Percentiles rank a stretch among this genome's conserved stretches.
Evolutionary conservation across 345 rosid species (phyloP).

Genomic region (Eucalyptus globulus): DNA sequence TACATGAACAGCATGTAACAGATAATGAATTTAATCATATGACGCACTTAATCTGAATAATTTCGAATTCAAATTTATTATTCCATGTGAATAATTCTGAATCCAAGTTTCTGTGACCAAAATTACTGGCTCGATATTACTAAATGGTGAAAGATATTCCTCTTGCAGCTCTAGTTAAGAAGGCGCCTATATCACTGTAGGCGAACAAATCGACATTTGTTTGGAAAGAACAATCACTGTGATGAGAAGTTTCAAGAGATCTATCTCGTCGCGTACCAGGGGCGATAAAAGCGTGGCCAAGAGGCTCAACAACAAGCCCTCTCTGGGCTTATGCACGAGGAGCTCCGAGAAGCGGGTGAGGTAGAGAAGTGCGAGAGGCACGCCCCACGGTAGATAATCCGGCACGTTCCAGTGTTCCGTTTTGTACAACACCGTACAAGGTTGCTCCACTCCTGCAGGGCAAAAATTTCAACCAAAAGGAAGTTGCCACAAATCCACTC

Average conservation of each 20-base stretch:
- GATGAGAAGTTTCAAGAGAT: neutral
- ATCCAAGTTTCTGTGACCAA: neutral
- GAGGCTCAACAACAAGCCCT: constrained; percentile 14
- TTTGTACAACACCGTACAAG: constrained; percentile 23
- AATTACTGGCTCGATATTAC: neutral
- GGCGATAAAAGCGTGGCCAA: constrained; percentile 28
- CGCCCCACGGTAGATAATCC: constrained; percentile 29
- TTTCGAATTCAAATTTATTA: neutral
- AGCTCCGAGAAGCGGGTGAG: constrained; percentile 36
- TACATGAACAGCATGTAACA: neutral
- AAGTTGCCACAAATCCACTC: neutral
- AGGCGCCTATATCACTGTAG: neutral
- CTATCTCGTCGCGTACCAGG: neutral
- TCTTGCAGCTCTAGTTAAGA: neutral
- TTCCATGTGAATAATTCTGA: neutral
- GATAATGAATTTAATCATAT: neutral
- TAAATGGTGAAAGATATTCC: neutral
- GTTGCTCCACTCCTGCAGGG: constrained; percentile 11
- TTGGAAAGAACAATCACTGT: neutral
- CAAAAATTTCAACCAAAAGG: neutral
- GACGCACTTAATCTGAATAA: neutral
- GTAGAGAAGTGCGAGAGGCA: constrained; percentile 12
- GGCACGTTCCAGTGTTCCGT: constrained; percentile 32
- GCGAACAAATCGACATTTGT: neutral
- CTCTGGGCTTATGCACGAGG: constrained; percentile 34